Base-by-base conservation (phyloP, 768 basidiomycete species). In the Tubosaeta sp. region DNA sequence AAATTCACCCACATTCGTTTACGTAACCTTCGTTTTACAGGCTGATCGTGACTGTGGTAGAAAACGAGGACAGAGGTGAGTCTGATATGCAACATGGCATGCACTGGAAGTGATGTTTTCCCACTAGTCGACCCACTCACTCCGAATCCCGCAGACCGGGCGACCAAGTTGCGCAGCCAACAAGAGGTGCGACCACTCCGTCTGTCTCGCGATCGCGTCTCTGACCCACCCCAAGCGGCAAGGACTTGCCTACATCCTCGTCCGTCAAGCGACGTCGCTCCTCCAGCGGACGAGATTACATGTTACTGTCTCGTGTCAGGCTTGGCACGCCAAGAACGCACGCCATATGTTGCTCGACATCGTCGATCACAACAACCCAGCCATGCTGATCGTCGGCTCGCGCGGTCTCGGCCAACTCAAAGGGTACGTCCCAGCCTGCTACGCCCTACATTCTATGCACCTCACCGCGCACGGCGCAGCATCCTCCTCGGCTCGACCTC, bases 251-350 rank as follows among this genome's bases (percentile, higher is more conserved):
- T 90, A 92, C 56, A 87, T 95, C 51, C 85, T 98, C 33, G 80
- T 86, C 47, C 86, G 94, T 29, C 95, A 97, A 71, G 91, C 86
- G 4, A 95, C 89, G 1, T 80, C 86, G 12, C 78, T 98, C 14
- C 77, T 99, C 34, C 93, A 97, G 69, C 86, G 97, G 22, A 99
- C 97, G 0, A 81, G 78, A 52, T 74, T 98, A 51, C 84, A 97
- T 55, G 89, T 97, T 27, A 84, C 83, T 0, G 82, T 98, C 35
- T 77, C 83, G 4, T 98, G 95, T 68, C 94, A 98, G 71, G 94
- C 95, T 27, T 89, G 95, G 82, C 95, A 98, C 59, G 92, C 95
- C n/a, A 97, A 95, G 75, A 95, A 95, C 64, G 78, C 87, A 1
- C 73, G 91, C 22, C 91, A 94, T 63, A 94, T 95, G 85, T 72